These are phyloP conservation scores for Pisolithus orientalis DNA, from an alignment of 768 basidiomycete genomes.

Conservation along the genomic window DNA sequence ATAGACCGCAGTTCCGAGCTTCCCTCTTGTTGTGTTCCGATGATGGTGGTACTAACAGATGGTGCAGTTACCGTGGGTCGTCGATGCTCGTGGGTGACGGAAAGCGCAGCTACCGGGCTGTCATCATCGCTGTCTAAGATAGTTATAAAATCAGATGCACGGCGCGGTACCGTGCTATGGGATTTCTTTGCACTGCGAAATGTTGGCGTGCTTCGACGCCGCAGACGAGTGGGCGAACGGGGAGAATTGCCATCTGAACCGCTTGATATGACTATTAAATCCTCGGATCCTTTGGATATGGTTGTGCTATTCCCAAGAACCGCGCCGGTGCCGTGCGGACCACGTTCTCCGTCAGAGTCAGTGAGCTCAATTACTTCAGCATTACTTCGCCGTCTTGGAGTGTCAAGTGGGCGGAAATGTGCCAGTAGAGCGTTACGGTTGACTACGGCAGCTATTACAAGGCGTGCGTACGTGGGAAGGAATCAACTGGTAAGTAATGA, in stretches of 20 bases:
- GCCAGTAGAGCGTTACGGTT: constrained; percentile 4
- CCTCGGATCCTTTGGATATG: not conserved
- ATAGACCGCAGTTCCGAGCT: too few relatives aligned
- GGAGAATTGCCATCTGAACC: constrained; percentile 13
- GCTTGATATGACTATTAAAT: constrained; percentile 22
- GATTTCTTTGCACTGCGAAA: not conserved
- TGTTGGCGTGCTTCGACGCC: not conserved
- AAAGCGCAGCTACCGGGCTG: not conserved
- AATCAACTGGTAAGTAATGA: not conserved
- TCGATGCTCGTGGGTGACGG: not conserved
- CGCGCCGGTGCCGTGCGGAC: not conserved
- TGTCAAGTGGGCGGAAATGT: constrained; percentile 7
- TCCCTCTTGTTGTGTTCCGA: too few relatives aligned
- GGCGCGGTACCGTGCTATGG: not conserved
- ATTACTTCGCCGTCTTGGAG: constrained; percentile 4
- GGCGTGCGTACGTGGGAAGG: not conserved
- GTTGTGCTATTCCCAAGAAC: not conserved
- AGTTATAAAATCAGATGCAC: constrained; percentile 19
- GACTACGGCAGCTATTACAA: constrained; percentile 10
- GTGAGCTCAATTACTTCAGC: constrained; percentile 13
- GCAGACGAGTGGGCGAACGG: not conserved
- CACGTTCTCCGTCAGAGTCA: constrained; percentile 15
- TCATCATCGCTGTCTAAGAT: constrained; percentile 24
- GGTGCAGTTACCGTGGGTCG: too few relatives aligned
- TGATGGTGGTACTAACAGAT: too few relatives aligned